phyloP scores from a whole-genome alignment of 129 eudicot genomes.

The Lonicera japonica region DNA sequence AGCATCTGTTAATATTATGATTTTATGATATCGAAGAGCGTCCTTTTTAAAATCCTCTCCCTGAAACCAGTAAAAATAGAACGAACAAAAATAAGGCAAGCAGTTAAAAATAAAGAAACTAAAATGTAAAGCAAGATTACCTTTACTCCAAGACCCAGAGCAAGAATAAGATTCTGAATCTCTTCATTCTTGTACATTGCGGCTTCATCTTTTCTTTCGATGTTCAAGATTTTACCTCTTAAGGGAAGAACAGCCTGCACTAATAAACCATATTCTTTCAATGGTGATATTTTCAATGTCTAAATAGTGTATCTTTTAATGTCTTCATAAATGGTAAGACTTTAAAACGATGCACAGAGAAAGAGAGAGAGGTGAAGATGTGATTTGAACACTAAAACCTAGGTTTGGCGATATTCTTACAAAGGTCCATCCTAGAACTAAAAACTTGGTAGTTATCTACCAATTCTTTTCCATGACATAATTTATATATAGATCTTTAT shows the following conservation, averaged over 20 bases:
- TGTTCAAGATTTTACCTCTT: constrained; percentile 85
- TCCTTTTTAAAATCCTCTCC: constrained; percentile 95
- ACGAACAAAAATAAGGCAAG: background rate
- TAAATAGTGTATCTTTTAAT: too few relatives aligned
- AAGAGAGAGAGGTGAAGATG: too few relatives aligned
- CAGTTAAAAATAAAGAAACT: background rate
- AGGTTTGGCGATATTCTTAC: background rate
- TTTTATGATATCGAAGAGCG: constrained; percentile 86
- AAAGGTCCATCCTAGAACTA: too few relatives aligned
- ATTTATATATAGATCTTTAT: too few relatives aligned
- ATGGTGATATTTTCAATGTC: background rate
- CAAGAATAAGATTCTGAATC: constrained; percentile 87
- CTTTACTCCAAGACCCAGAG: constrained; percentile 98
- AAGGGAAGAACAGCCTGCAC: constrained; percentile 92
- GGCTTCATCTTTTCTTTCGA: constrained; percentile 91
- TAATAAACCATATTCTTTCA: constrained; percentile 10
- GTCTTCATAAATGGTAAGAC: too few relatives aligned
- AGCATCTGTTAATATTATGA: constrained; percentile 94
- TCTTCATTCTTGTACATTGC: constrained; percentile 96
- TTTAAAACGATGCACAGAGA: too few relatives aligned
- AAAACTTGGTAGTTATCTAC: too few relatives aligned
- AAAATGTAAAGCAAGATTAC: constrained; percentile 20
- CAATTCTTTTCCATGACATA: too few relatives aligned
- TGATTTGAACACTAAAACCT: background rate
- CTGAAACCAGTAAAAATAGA: constrained; percentile 32